phyloP scores from a whole-genome alignment of 2,329 filamentous ascomycete species.

The Nemania diffusa region DNA sequence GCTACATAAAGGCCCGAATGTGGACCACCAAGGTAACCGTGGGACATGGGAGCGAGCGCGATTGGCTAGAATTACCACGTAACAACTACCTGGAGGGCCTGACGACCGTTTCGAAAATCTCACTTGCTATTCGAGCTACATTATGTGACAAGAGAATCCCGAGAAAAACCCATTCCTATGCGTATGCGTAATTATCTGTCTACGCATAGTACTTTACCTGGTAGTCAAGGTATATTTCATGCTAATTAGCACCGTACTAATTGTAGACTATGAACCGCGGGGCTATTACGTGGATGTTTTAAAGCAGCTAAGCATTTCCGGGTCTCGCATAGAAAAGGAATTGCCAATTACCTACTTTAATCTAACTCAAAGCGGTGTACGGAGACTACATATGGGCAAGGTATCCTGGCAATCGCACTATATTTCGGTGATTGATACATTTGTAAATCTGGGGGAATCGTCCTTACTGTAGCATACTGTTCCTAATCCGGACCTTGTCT shows the following conservation, averaged over 20 bases:
- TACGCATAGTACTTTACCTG: not conserved
- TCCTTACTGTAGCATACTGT: constrained; percentile 38
- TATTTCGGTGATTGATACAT: constrained; percentile 34
- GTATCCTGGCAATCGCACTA: constrained; percentile 23
- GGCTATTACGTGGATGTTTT: constrained; percentile 31
- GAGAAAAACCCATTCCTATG: constrained; percentile 34
- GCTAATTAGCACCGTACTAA: constrained; percentile 32
- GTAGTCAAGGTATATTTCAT: not conserved
- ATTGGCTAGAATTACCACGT: constrained; percentile 43
- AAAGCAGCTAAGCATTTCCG: constrained; percentile 15
- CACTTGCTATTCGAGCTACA: constrained; percentile 4
- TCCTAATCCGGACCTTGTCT: constrained; percentile 45
- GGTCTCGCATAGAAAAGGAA: constrained; percentile 37
- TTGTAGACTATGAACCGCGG: constrained; percentile 13
- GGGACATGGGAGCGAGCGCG: constrained; percentile 33
- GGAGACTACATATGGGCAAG: constrained; percentile 23
- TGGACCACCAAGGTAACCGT: constrained; percentile 36
- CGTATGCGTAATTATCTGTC: constrained; percentile 1
- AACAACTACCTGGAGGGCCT: constrained; percentile 38
- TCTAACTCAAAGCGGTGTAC: constrained; percentile 34
- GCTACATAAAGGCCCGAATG: constrained; percentile 46
- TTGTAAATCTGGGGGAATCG: constrained; percentile 46
- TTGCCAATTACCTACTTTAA: constrained; percentile 24
- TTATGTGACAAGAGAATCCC: constrained; percentile 4
- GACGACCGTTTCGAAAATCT: constrained; percentile 45